Conservation (phyloP, 2,329 filamentous ascomycete genomes). For the Phoma herbarum region DNA sequence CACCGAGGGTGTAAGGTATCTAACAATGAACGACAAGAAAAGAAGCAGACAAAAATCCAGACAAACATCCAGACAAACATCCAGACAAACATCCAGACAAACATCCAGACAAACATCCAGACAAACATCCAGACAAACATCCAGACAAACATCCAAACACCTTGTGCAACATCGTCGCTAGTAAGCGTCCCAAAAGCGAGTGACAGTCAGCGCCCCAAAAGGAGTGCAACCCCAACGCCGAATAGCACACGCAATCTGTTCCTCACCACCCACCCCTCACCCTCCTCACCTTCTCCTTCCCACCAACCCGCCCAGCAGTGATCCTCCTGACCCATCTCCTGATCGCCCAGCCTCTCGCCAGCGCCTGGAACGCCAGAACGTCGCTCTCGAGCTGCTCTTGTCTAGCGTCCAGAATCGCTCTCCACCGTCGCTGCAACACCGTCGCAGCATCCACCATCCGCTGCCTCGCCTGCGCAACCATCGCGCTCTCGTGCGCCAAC, state of each 20-base stretch:
- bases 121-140: no score
- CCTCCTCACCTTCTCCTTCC: conserved; percentile 47
- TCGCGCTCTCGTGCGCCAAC: conserved; percentile 58
- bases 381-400: conserved; percentile 49
- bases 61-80: no score
- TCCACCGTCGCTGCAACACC: conserved; percentile 57
- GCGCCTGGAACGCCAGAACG: conserved; percentile 54
- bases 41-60: no score
- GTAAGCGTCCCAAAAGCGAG: no score
- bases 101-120: no score
- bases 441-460: conserved; percentile 54
- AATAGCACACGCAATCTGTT: no score
- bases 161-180: no score
- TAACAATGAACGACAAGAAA: not conserved
- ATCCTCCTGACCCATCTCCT: conserved; percentile 43
- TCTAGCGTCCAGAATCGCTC: conserved; percentile 48
- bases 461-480: conserved; percentile 57
- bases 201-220: no score
- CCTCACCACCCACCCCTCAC: conserved; percentile 49
- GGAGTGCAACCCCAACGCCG: no score
- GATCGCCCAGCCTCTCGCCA: conserved; percentile 54
- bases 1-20: not conserved
- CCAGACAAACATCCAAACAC: no score
- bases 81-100: no score
- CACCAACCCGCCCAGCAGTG: conserved; percentile 40